Evolutionary conservation across 2,329 filamentous ascomycete genomes (phyloP), one percentile per base, ranked within the genome.

Genomic region (Nothomitra cinnamomea): DNA sequence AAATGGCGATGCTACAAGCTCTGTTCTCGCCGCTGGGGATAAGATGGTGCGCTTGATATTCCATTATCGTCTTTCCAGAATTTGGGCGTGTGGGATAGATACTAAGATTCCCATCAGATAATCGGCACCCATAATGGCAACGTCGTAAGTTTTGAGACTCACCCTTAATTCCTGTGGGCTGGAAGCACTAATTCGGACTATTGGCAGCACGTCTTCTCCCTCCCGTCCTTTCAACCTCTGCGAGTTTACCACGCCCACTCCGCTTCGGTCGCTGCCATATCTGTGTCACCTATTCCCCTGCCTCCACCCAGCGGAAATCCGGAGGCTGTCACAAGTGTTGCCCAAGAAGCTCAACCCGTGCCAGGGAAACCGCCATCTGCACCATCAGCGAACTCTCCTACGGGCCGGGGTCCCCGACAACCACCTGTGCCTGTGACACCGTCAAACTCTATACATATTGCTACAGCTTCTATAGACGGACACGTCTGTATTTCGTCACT

Each of bases 111-210:
- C 12, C 49, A 3, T 13, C 19, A 90, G 85, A 83, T 95, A 57
- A 74, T 94, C 60, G 92, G 90, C 59, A 95, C 92, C 32, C 90
- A 98, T 67, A 95, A 94, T 69, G 92, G 92, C 61, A 95, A 92
- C 63, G 90, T 96, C 62, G 87, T 94, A 75, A 73, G 83, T 70
- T 49, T 12, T 40, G 35, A 19, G 17, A 17, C 12, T 7, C n/a
- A 24, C 28, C 17, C 19, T 28, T 32, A 35, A 19, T n/a, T n/a
- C n/a, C n/a, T n/a, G n/a, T n/a, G n/a, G n/a, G n/a, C n/a, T n/a
- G n/a, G n/a, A n/a, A n/a, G n/a, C n/a, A n/a, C n/a, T n/a, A n/a
- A n/a, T n/a, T n/a, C n/a, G n/a, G n/a, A n/a, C n/a, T n/a, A n/a
- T n/a, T n/a, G 10, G 24, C 60, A 92, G 86, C 85, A 98, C 72